Percentiles rank a stretch among this genome's conserved stretches.
Conservation (phyloP, 345 rosid species). For the Crucihimalaya himalaica region DNA sequence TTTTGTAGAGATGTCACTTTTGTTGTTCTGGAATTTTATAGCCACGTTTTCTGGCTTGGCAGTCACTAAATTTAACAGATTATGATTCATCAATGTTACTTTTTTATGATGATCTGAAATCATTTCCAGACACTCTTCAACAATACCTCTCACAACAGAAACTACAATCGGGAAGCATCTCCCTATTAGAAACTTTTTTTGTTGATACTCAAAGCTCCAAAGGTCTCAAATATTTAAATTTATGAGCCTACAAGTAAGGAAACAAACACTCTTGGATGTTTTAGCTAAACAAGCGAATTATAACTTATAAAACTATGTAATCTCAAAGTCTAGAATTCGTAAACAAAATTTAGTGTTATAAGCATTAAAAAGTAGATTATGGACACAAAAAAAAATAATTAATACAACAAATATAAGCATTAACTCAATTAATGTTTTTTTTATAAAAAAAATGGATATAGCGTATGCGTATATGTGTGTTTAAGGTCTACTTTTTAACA, state of each 20-base stretch:
- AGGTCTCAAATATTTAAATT: background rate
- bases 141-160: background rate
- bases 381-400: too few relatives aligned
- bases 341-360: too few relatives aligned
- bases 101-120: background rate
- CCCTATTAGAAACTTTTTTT: background rate
- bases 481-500: background rate
- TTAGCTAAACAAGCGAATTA: too few relatives aligned
- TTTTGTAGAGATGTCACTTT: background rate
- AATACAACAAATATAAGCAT: too few relatives aligned
- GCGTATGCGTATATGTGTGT: background rate
- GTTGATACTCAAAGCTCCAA: background rate
- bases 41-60: background rate
- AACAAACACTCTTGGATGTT: too few relatives aligned
- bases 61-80: too few relatives aligned
- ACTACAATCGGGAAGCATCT: background rate
- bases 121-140: background rate
- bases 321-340: too few relatives aligned
- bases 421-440: too few relatives aligned
- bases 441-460: too few relatives aligned
- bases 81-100: too few relatives aligned
- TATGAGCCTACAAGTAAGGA: background rate
- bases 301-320: too few relatives aligned
- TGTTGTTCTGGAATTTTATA: background rate
- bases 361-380: too few relatives aligned